Evolutionary conservation across 768 basidiomycete genomes (phyloP).

Genomic region (Leccinellum albellum): DNA sequence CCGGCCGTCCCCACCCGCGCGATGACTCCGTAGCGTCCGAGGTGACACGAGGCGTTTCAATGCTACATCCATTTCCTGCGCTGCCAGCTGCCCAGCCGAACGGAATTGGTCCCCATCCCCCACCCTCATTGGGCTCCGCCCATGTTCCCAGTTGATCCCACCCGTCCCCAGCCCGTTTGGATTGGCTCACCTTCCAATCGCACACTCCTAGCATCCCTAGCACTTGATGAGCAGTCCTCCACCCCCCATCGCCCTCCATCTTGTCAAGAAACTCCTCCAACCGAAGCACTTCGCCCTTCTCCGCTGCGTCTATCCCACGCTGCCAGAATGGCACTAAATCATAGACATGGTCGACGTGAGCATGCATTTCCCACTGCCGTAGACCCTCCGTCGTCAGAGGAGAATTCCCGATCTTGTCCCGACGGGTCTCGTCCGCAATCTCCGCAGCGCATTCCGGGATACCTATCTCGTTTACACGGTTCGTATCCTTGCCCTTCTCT

Average conservation of each 20-base stretch:
- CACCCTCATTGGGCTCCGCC: background rate
- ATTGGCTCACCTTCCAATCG: conserved; percentile 8
- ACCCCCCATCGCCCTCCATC: conserved; percentile 35
- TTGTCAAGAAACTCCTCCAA: conserved; percentile 46
- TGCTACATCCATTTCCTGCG: conserved; percentile 14
- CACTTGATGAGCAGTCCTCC: conserved; percentile 28
- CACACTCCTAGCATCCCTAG: conserved; percentile 27
- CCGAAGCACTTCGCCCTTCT: conserved; percentile 39
- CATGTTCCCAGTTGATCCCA: background rate
- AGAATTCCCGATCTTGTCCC: conserved; percentile 29
- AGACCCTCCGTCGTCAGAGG: conserved; percentile 30
- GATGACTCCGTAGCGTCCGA: conserved; percentile 23
- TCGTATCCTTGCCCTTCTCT: background rate
- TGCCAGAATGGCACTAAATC: conserved; percentile 57
- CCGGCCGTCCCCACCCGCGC: conserved; percentile 15
- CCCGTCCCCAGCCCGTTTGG: background rate
- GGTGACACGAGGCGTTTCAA: background rate
- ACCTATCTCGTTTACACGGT: background rate
- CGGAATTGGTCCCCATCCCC: conserved; percentile 9
- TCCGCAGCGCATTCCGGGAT: conserved; percentile 6
- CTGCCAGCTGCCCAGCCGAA: conserved; percentile 10
- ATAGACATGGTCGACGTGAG: conserved; percentile 43
- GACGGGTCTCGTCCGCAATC: conserved; percentile 20
- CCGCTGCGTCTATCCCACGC: conserved; percentile 44
- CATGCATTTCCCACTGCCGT: conserved; percentile 27